Conservation (phyloP, 2,329 filamentous ascomycete genomes). For the Paraconiothyrium brasiliense region DNA sequence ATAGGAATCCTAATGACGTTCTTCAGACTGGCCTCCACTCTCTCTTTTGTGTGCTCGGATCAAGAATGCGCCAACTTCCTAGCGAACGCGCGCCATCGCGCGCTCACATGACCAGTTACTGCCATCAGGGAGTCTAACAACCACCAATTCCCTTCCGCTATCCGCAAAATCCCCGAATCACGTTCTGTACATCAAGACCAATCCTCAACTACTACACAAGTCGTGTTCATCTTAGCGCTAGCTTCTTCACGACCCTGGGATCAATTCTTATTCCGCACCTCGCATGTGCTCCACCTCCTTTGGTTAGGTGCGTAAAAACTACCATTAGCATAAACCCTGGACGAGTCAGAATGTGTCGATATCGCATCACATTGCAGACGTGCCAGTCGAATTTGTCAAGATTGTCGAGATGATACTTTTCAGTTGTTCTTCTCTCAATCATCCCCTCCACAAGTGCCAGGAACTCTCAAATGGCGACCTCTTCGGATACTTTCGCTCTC, state of each 20-base stretch:
- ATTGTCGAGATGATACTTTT: too few species aligned
- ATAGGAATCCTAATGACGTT: not conserved
- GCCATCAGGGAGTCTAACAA: too few species aligned
- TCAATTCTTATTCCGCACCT: conserved; percentile 2
- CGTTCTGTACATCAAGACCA: not conserved
- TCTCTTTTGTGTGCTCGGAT: not conserved
- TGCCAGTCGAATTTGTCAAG: not conserved
- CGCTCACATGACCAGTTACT: conserved; percentile 2
- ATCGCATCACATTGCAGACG: too few species aligned
- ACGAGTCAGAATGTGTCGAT: too few species aligned
- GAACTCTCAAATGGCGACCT: not conserved
- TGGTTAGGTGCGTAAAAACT: not conserved
- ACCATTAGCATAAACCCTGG: not conserved
- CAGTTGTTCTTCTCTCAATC: not conserved
- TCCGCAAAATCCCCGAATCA: not conserved
- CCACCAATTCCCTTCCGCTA: not conserved
- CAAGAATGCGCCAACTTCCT: not conserved
- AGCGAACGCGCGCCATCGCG: conserved; percentile 8
- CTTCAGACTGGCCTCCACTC: not conserved
- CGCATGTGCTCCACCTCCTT: not conserved
- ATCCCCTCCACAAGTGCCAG: not conserved
- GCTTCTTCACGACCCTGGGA: not conserved
- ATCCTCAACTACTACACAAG: not conserved
- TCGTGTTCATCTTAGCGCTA: not conserved
- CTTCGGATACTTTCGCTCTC: conserved; percentile 2